These are phyloP conservation scores for Podaxis sp. DNA, from an alignment of 768 basidiomycete species.

Conservation along the genomic window DNA sequence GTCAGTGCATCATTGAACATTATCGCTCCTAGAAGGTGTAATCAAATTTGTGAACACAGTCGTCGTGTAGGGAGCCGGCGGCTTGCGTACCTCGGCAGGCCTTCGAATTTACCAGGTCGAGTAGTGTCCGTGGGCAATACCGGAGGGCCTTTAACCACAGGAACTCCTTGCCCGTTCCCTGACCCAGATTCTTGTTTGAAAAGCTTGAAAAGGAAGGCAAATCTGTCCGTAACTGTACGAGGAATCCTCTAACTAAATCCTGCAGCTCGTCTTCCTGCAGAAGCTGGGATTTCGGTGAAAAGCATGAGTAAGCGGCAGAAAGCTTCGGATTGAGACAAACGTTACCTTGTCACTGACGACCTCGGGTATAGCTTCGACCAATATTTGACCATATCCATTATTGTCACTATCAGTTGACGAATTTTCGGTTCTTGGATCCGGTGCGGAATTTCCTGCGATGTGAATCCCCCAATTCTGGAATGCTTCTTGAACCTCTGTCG, in stretches of 20 bases:
- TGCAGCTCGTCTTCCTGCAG: constrained; percentile 69
- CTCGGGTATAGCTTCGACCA: constrained; percentile 61
- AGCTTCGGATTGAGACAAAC: constrained; percentile 24
- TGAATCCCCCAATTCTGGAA: constrained; percentile 72
- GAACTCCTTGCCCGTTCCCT: constrained; percentile 25
- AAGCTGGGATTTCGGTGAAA: constrained; percentile 39
- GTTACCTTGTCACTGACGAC: constrained; percentile 73
- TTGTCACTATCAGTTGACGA: constrained; percentile 25
- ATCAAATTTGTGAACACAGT: not conserved
- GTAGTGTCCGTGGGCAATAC: constrained; percentile 77
- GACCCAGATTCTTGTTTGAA: constrained; percentile 23
- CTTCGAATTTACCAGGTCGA: constrained; percentile 90
- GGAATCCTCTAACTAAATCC: constrained; percentile 70
- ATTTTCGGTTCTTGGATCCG: constrained; percentile 21
- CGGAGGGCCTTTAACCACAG: constrained; percentile 73
- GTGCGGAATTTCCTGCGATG: constrained; percentile 38
- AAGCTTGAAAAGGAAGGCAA: constrained; percentile 30
- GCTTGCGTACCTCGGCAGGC: constrained; percentile 80
- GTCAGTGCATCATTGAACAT: constrained; percentile 92
- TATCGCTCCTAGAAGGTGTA: constrained; percentile 69
- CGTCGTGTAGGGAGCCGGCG: constrained; percentile 4
- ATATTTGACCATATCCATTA: constrained; percentile 61
- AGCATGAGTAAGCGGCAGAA: constrained; percentile 17
- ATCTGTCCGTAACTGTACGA: constrained; percentile 55
- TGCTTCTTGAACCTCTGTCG: constrained; percentile 38